Conservation (phyloP, 1,284 basidiomycete species). For the Tausonia pullulans region DNA sequence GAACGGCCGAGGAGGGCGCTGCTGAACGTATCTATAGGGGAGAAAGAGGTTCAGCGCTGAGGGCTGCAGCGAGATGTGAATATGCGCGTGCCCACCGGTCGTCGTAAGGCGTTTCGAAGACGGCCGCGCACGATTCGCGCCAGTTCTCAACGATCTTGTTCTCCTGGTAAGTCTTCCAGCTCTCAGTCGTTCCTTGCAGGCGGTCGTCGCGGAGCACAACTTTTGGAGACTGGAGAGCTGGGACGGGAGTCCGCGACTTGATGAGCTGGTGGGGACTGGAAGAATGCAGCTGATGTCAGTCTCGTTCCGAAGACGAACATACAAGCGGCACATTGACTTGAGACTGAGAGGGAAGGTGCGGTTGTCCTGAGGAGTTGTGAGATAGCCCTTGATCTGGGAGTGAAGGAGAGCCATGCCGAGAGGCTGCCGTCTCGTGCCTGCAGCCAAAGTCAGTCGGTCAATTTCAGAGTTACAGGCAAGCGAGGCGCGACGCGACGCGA, state of each 20-base stretch:
- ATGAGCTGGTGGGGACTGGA: constrained; percentile 78
- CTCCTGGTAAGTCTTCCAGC: constrained; percentile 75
- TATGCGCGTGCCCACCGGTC: background rate
- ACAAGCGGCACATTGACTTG: constrained; percentile 12
- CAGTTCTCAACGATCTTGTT: constrained; percentile 80
- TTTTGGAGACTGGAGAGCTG: constrained; percentile 55
- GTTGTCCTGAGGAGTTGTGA: constrained; percentile 28
- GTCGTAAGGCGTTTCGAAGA: constrained; percentile 46
- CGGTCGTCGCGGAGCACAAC: constrained; percentile 65
- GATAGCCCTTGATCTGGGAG: constrained; percentile 30
- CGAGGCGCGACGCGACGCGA: too few relatives aligned
- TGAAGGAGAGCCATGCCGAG: constrained; percentile 31
- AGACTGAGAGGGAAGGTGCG: constrained; percentile 30
- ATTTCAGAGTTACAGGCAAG: too few relatives aligned
- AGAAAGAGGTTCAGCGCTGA: constrained; percentile 22
- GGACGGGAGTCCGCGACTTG: constrained; percentile 51
- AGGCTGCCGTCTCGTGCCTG: constrained; percentile 36
- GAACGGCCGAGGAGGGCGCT: constrained; percentile 49
- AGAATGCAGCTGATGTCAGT: background rate
- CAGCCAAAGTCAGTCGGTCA: background rate
- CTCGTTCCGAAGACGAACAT: background rate
- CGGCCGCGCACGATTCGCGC: constrained; percentile 76
- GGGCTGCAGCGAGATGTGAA: background rate
- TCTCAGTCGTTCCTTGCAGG: constrained; percentile 56
- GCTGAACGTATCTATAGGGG: constrained; percentile 41